These are phyloP conservation scores for Apiospora hydei DNA, from an alignment of 2,329 filamentous ascomycete species.

Conservation along the genomic window DNA sequence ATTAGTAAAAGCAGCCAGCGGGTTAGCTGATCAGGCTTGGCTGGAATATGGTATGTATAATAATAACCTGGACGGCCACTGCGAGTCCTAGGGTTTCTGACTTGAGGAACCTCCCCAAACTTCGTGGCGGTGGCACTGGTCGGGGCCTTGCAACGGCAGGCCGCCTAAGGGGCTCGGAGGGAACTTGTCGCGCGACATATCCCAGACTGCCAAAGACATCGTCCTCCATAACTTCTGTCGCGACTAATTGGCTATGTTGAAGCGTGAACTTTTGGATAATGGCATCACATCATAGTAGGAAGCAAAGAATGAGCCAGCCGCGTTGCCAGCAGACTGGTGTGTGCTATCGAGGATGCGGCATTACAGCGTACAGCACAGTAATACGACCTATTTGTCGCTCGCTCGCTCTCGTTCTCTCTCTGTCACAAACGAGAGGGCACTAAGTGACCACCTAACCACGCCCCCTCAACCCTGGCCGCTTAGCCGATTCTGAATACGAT, in stretches of 20 bases:
- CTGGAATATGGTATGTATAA: not conserved
- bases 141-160: not conserved
- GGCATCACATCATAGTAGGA: not conserved
- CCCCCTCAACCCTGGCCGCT: constrained; percentile 16
- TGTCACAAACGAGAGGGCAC: not conserved
- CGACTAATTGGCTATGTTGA: not conserved
- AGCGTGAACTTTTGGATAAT: not conserved
- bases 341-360: not conserved
- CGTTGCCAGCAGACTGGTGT: not conserved
- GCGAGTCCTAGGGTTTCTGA: not conserved
- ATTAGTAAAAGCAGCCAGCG: not conserved
- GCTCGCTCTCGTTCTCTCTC: not conserved
- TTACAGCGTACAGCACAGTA: not conserved
- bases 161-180: constrained; percentile 13
- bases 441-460: not conserved
- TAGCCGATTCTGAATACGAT: constrained; percentile 24
- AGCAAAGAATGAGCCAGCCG: not conserved
- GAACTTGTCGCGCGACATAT: not conserved
- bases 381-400: not conserved
- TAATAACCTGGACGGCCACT: not conserved
- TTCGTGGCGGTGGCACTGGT: constrained; percentile 12
- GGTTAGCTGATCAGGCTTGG: not conserved
- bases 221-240: not conserved
- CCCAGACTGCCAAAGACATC: not conserved
- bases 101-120: not conserved